Conservation (phyloP, 371 early-diverging fungal species). For the Coemansia sp. region DNA sequence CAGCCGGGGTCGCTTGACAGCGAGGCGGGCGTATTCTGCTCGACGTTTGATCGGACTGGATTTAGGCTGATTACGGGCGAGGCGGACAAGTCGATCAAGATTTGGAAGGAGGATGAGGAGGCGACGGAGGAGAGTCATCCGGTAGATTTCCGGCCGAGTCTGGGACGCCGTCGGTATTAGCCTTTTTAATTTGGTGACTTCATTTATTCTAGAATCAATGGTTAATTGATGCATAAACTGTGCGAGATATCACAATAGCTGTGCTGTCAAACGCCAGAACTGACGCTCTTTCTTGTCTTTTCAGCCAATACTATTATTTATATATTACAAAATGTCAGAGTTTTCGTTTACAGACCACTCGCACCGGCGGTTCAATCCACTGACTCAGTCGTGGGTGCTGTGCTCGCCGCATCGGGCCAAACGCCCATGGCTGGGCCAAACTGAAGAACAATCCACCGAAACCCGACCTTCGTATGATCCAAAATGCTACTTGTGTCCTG, state of each 20-base stretch:
- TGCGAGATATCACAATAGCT: no score
- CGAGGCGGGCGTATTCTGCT: slow-evolving; percentile 93
- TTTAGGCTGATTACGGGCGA: slow-evolving; percentile 94
- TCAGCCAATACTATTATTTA: no score
- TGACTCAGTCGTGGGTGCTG: slow-evolving; percentile 84
- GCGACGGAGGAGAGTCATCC: slow-evolving; percentile 70
- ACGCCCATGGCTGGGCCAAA: slow-evolving; percentile 89
- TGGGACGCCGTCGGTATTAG: slow-evolving; percentile 37
- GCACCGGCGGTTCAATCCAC: slow-evolving; percentile 86
- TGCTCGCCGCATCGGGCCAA: slow-evolving; percentile 93
- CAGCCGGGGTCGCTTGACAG: slow-evolving; percentile 96
- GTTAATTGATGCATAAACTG: no score
- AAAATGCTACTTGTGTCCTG: slow-evolving; percentile 82
- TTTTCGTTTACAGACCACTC: slow-evolving; percentile 72
- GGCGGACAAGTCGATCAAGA: slow-evolving; percentile 98
- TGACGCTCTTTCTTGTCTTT: no score
- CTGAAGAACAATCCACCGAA: slow-evolving; percentile 55
- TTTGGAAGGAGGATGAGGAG: slow-evolving; percentile 61
- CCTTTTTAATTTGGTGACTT: neutral
- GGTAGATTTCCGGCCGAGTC: slow-evolving; percentile 60
- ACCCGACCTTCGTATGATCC: slow-evolving; percentile 70
- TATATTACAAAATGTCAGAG: slow-evolving; percentile 10
- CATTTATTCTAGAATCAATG: no score
- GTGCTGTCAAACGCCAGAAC: no score
- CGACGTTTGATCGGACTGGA: slow-evolving; percentile 92